A percentile compares a stretch with the other conserved stretches of the same genome.
Evolutionary conservation across 306 rosid genomes (phyloP).

Genomic region (Vachellia pachyceras): DNA sequence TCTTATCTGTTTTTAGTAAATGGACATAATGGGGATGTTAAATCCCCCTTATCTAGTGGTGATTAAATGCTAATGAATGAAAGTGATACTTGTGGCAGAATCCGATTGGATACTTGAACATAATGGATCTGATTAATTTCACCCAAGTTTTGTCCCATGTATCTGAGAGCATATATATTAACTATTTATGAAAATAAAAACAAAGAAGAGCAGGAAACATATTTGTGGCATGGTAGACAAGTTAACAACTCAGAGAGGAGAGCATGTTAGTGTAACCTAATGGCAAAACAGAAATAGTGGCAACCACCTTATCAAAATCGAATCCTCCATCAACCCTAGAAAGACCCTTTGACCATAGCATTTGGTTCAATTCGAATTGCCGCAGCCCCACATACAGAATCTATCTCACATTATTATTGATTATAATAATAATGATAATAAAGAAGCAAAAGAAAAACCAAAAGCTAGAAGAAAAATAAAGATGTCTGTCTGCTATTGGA

Average conservation of each 20-base stretch:
- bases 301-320: conserved; percentile 42
- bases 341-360: conserved; percentile 60
- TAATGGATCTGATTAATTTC: no score
- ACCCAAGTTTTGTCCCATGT: no score
- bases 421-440: background rate
- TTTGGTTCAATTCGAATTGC: conserved; percentile 27
- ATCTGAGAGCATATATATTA: no score
- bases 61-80: no score
- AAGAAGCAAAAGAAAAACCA: background rate
- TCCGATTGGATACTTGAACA: no score
- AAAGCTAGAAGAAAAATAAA: background rate
- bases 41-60: no score
- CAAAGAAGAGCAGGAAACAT: no score
- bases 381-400: conserved; percentile 15
- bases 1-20: no score
- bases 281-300: conserved; percentile 40
- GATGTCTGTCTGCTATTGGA: conserved; percentile 39
- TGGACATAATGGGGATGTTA: no score
- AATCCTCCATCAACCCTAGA: conserved; percentile 45
- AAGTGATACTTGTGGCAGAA: no score
- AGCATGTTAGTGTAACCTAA: conserved; percentile 45
- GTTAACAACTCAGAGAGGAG: conserved; percentile 49
- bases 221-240: background rate
- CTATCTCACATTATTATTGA: background rate
- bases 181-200: background rate